These are phyloP conservation scores for Chenopodium formosanum DNA, from an alignment of 148 eudicot species.

Conservation along the genomic window DNA sequence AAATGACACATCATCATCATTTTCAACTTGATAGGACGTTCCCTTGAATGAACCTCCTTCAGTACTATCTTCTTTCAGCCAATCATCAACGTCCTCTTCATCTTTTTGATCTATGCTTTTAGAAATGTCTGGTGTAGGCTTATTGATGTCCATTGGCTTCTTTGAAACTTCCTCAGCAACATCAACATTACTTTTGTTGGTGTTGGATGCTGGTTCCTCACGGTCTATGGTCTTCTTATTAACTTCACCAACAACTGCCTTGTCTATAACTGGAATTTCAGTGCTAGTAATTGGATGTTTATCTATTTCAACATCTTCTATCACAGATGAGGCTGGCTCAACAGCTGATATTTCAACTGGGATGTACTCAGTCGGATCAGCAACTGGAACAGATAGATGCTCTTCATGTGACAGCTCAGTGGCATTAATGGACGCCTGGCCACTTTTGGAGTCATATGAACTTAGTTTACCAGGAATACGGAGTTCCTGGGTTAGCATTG, in stretches of 20 bases:
- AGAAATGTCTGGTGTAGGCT: conserved; percentile 22
- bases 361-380: conserved; percentile 36
- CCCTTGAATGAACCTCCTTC: conserved; percentile 41
- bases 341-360: conserved; percentile 38
- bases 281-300: conserved; percentile 44
- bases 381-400: conserved; percentile 40
- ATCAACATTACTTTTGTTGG: conserved; percentile 36
- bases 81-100: conserved; percentile 87
- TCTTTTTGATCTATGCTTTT: conserved; percentile 34
- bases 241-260: conserved; percentile 55
- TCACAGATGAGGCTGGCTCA: conserved; percentile 33
- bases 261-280: conserved; percentile 59
- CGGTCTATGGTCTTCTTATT: conserved; percentile 23
- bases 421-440: conserved; percentile 26
- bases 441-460: conserved; percentile 31
- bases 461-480: conserved; percentile 43
- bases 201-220: conserved; percentile 25
- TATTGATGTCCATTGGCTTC: conserved; percentile 27
- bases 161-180: conserved; percentile 47
- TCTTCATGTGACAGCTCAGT: conserved; percentile 36
- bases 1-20: conserved; percentile 81
- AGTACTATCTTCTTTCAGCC: conserved; percentile 80
- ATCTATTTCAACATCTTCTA: conserved; percentile 43
- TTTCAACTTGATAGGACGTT: conserved; percentile 46
- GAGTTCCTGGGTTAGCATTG: conserved; percentile 55